Percentiles rank a stretch among this genome's conserved stretches.
Conservation (phyloP, 2,329 filamentous ascomycete species). For the Curvularia eragrostidis region DNA sequence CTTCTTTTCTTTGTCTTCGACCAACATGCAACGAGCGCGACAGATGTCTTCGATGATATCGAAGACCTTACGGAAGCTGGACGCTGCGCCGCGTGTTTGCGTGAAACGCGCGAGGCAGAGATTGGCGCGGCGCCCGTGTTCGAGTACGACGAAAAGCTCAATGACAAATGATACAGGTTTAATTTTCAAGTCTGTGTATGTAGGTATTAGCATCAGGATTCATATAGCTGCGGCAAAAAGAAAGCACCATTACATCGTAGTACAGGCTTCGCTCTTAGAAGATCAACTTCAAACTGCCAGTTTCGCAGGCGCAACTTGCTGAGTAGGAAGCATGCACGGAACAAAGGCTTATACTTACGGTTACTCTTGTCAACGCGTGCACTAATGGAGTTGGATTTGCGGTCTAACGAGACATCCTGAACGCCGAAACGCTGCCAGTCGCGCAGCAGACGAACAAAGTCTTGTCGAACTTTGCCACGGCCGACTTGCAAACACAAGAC, state of each 20-base stretch:
- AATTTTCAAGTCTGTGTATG: constrained; percentile 71
- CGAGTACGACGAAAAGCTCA: constrained; percentile 87
- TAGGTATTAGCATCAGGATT: constrained; percentile 16
- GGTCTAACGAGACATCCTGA: constrained; percentile 78
- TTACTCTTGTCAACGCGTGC: constrained; percentile 79
- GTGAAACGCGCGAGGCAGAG: constrained; percentile 85
- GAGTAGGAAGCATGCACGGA: constrained; percentile 21
- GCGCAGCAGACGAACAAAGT: constrained; percentile 75
- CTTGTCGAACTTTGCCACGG: constrained; percentile 75
- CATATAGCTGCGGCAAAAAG: not conserved
- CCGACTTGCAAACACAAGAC: constrained; percentile 78
- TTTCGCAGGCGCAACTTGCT: constrained; percentile 23
- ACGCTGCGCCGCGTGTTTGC: constrained; percentile 89
- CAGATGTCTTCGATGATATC: constrained; percentile 77
- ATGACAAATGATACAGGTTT: constrained; percentile 88
- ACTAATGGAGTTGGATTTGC: constrained; percentile 78
- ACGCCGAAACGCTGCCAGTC: constrained; percentile 87
- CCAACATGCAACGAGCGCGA: constrained; percentile 68
- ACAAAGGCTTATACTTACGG: constrained; percentile 64
- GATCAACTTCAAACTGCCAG: constrained; percentile 27
- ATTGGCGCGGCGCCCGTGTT: constrained; percentile 78
- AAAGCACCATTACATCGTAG: constrained; percentile 30
- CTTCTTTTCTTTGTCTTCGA: constrained; percentile 62
- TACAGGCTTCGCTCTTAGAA: constrained; percentile 21
- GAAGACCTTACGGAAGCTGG: constrained; percentile 83